Evolutionary conservation across 179 eudicot genomes (phyloP), one percentile per base, ranked within the genome.

Genomic region (Silene vulgaris): DNA sequence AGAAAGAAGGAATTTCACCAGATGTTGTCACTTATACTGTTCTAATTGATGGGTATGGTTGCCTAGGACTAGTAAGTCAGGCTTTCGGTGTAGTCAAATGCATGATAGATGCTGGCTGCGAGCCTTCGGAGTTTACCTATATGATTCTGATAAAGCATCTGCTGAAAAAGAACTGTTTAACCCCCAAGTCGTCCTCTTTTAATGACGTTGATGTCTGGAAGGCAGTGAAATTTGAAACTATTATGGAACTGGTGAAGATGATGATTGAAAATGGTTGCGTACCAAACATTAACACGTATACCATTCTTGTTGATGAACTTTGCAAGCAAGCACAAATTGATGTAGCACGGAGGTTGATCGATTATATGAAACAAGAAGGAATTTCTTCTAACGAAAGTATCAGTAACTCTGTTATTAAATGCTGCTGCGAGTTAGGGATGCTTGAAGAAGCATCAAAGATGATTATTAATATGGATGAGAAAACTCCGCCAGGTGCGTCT

Each of bases 51-150:
- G 95, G 92, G 57, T 93, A 85, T 81, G 91, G 89, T 37, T 80
- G 85, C n/a, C 75, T 74, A 73, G 87, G 92, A 74, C 81, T 78
- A 45, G 13, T 89, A 2, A 48, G 76, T 69, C 86, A 75, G 63
- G 90, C 92, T 54, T 88, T 91, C 80, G 85, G 77, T 80, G 71
- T 79, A 69, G 80, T 93, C 9, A 89, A 89, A 83, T 75, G 82
- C 81, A 90, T 93, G 95, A 68, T 88, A 70, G 86, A 84, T 80
- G 86, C 87, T 75, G 87, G 88, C 75, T 86, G 84, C 77, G 83
- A 90, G 81, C 96, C 97, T 80, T 89, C 94, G 32, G 80, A 50
- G 61, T 83, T 88, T 72, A 90, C 97, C 65, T 92, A 85, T 78
- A 81, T 91, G 52, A 86, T 93, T 68, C 71, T 93, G 78, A 78